Conservation (phyloP, 176 grass and related monocot species). For the Triticum timopheevii region DNA sequence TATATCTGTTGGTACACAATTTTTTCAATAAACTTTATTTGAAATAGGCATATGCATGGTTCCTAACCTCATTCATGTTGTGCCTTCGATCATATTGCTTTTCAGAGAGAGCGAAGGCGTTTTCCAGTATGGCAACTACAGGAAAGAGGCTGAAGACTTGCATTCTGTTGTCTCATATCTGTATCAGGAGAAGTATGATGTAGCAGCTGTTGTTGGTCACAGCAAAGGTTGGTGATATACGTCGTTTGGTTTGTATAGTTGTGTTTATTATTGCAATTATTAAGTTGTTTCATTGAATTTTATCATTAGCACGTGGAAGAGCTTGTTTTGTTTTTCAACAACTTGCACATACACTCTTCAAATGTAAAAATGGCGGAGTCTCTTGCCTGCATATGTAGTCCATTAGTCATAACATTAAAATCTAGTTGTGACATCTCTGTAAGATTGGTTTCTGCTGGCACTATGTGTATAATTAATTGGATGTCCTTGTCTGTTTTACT, state of each 20-base stretch:
- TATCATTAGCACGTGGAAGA: slow-evolving; percentile 2
- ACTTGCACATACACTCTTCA: not conserved
- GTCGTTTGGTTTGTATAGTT: not conserved
- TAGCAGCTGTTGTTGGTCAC: slow-evolving; percentile 66
- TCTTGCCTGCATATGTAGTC: not conserved
- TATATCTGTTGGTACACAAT: not conserved
- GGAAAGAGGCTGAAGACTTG: slow-evolving; percentile 68
- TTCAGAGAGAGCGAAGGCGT: slow-evolving; percentile 78
- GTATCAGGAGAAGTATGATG: slow-evolving; percentile 56
- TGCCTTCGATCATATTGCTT: not conserved
- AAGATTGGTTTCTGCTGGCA: not conserved
- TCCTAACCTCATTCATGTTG: not conserved
- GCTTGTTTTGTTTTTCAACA: slow-evolving; percentile 9
- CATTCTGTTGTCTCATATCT: slow-evolving; percentile 52
- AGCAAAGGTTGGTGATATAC: slow-evolving; percentile 64
- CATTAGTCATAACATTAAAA: slow-evolving; percentile 1
- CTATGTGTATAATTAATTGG: slow-evolving; percentile 11
- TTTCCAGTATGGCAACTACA: slow-evolving; percentile 71
- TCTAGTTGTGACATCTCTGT: not conserved
- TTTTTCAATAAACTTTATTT: not conserved
- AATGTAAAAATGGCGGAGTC: not conserved
- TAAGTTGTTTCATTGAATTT: not conserved
- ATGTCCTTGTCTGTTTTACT: not conserved
- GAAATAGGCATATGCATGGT: not conserved
- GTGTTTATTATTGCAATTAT: not conserved